Evolutionary conservation across 257 asterid species (phyloP).

Genomic region (Nyctanthes arbortristis): DNA sequence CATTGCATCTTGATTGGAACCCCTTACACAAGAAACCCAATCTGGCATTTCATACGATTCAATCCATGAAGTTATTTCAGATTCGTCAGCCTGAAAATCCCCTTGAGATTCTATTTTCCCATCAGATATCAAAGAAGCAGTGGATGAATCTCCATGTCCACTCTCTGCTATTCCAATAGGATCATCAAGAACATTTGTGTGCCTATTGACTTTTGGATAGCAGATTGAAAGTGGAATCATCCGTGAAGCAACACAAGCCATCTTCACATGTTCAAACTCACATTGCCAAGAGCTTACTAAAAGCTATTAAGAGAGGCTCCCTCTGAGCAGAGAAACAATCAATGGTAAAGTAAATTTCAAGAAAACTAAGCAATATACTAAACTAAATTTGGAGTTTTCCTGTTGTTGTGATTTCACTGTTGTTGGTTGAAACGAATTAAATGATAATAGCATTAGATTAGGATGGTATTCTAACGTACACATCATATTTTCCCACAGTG

Average conservation of each 20-base stretch:
- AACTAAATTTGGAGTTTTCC: neutral
- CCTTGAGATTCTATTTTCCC: constrained; percentile 34
- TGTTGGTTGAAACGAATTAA: neutral
- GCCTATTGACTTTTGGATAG: constrained; percentile 39
- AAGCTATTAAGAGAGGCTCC: constrained; percentile 74
- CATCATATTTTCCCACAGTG: neutral
- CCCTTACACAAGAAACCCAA: constrained; percentile 93
- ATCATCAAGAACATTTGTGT: constrained; percentile 25
- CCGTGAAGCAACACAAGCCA: constrained; percentile 99
- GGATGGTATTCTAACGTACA: neutral
- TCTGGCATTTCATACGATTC: constrained; percentile 88
- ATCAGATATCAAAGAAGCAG: constrained; percentile 28
- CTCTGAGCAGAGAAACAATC: too few relatives aligned
- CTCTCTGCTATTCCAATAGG: constrained; percentile 38
- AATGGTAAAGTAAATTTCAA: too few relatives aligned
- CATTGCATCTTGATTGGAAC: constrained; percentile 95
- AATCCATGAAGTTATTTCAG: constrained; percentile 71
- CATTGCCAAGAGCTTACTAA: constrained; percentile 98
- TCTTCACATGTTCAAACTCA: constrained; percentile 84
- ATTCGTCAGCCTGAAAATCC: constrained; percentile 51
- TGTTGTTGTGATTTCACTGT: neutral
- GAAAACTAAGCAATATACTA: neutral
- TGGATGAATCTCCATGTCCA: constrained; percentile 36
- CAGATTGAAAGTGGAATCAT: constrained; percentile 73
- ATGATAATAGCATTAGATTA: neutral